Evolutionary conservation across 2,329 filamentous ascomycete species (phyloP).

Genomic region (Apiospora koreana): DNA sequence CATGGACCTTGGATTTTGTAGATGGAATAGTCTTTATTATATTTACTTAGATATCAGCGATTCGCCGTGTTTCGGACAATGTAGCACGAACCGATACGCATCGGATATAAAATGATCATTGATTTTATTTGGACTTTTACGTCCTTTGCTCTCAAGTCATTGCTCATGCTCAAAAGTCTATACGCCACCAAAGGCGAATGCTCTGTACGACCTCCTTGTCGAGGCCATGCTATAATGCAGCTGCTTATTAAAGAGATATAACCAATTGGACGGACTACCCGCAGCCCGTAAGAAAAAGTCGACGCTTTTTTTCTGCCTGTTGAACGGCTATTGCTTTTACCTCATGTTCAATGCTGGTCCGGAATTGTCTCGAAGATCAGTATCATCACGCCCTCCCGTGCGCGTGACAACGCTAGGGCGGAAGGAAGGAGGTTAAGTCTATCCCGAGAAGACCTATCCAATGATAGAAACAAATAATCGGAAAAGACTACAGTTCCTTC

Average conservation of each 20-base stretch:
- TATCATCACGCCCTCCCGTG: not conserved
- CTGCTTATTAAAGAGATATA: not conserved
- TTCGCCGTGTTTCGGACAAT: too few relatives aligned
- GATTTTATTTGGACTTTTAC: not conserved
- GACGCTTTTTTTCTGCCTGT: not conserved
- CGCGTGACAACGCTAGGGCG: not conserved
- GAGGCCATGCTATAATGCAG: not conserved
- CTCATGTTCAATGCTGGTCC: not conserved
- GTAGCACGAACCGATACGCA: not conserved
- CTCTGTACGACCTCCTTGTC: not conserved
- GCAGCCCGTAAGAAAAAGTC: not conserved
- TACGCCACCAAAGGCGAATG: not conserved
- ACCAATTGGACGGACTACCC: not conserved
- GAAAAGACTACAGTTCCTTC: constrained; percentile 20
- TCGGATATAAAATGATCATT: not conserved
- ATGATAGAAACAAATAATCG: not conserved
- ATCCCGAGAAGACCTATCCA: not conserved
- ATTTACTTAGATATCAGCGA: too few relatives aligned
- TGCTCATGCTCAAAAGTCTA: constrained; percentile 6
- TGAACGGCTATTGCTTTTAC: not conserved
- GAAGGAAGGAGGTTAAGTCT: not conserved
- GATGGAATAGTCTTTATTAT: not conserved
- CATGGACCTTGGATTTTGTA: not conserved
- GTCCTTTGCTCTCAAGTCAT: not conserved
- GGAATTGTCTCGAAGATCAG: not conserved